Base-by-base conservation (phyloP, 129 eudicot genomes). In the Arctium minus region DNA sequence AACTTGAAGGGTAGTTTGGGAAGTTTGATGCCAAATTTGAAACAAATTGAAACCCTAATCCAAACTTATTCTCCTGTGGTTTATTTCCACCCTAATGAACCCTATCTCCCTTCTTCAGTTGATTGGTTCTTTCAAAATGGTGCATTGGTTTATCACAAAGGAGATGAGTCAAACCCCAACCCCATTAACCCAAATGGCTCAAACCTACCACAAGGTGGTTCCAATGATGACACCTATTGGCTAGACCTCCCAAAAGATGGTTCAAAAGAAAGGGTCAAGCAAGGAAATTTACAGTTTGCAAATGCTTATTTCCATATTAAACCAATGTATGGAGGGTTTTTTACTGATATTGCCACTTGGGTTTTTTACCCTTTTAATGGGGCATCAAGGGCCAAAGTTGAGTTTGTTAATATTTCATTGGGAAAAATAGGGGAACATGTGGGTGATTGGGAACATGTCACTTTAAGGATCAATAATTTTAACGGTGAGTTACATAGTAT, bases 321-420 rank as follows among this genome's bases (percentile, higher is more conserved):
- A 62, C 93, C 93, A 15, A 86, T 88, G 83, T 74, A 81, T 72
- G 92, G 90, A 18, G 90, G 85, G 15, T 79, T 86, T 29, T 85
- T 79, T 81, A 89, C 90, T 1, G 92, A 90, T 71, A 64, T 90
- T 6, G 88, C 90, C 30, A 69, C 86, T 22, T 90, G 93, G 93
- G 27, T 88, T 6, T 90, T 90, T 79, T 88, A 90, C 86, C 93
- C 93, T 77, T 88, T 90, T 65, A 90, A 90, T 76, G 93, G 91
- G 30, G 69, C 88, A 32, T 84, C 91, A 48, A 86, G 86, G 64
- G 93, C 93, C 9, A 88, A 88, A 82, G 75, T 90, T 53, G 88
- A 72, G 74, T 72, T 88, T 27, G n/a, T 90, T 36, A 86, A 76
- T 74, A 67, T 90, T 36, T 32, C 85, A 27, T 42, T 90, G 11